Evolutionary conservation across 768 basidiomycete species (phyloP).

Genomic region (Mycena metata): DNA sequence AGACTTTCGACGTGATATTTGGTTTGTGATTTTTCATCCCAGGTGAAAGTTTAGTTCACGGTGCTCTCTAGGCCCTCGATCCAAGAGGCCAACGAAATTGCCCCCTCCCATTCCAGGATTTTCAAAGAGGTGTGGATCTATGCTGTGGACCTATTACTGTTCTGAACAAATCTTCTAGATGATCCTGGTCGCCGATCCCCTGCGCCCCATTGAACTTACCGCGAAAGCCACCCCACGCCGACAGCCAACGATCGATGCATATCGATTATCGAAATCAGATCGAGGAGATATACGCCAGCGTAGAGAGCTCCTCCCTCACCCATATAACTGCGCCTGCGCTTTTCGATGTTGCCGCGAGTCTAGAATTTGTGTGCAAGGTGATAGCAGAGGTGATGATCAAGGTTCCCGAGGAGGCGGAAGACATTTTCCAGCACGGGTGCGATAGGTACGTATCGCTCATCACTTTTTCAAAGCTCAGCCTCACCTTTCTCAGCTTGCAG

Average conservation of each 20-base stretch:
- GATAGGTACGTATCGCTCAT: slow-evolving; percentile 48
- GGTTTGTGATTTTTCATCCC: slow-evolving; percentile 29
- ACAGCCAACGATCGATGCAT: slow-evolving; percentile 38
- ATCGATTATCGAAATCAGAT: too few species aligned
- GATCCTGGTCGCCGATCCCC: slow-evolving; percentile 24
- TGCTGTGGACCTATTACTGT: background rate
- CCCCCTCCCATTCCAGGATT: slow-evolving; percentile 59
- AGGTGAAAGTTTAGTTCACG: background rate
- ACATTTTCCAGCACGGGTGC: slow-evolving; percentile 57
- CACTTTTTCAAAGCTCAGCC: background rate
- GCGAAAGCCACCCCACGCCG: slow-evolving; percentile 44
- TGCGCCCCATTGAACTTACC: slow-evolving; percentile 28
- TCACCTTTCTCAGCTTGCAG: slow-evolving; percentile 48
- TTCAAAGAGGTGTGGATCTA: slow-evolving; percentile 56
- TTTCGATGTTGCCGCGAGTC: slow-evolving; percentile 29
- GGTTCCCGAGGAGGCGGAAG: slow-evolving; percentile 48
- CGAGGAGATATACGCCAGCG: slow-evolving; percentile 44
- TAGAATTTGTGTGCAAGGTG: slow-evolving; percentile 48
- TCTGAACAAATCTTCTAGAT: slow-evolving; percentile 9
- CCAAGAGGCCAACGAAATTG: slow-evolving; percentile 54
- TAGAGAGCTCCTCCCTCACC: slow-evolving; percentile 30
- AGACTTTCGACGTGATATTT: slow-evolving; percentile 42
- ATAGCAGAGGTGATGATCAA: slow-evolving; percentile 48
- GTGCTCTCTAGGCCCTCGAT: slow-evolving; percentile 52
- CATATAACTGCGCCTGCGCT: slow-evolving; percentile 14